phyloP scores from a whole-genome alignment of 352 stramenopile species.

The Plasmopara viticola region DNA sequence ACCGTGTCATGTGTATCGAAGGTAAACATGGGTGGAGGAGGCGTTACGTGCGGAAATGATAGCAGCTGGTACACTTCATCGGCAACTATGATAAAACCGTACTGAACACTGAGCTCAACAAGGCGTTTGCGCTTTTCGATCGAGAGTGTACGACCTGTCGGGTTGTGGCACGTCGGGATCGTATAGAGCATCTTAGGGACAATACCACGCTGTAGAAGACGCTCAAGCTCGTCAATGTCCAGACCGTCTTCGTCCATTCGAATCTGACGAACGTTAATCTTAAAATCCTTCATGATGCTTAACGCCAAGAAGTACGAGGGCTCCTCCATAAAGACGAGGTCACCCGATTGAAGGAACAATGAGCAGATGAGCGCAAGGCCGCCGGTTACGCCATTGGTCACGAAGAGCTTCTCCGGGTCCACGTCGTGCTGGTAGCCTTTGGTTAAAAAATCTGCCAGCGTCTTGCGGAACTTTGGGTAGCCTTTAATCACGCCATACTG shows the following conservation, averaged over 20 bases:
- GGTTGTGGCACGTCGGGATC: conserved; percentile 94
- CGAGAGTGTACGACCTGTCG: conserved; percentile 85
- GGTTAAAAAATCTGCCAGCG: conserved; percentile 70
- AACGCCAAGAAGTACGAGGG: conserved; percentile 92
- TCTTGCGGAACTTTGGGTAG: conserved; percentile 81
- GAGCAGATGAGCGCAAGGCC: conserved; percentile 89
- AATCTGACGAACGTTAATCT: conserved; percentile 85
- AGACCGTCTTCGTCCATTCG: conserved; percentile 87
- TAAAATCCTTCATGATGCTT: conserved; percentile 93
- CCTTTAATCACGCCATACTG: conserved; percentile 87
- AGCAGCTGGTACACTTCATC: conserved; percentile 96
- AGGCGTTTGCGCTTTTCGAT: conserved; percentile 81
- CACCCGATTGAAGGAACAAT: conserved; percentile 77
- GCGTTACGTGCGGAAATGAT: conserved; percentile 84
- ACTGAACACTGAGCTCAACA: conserved; percentile 81
- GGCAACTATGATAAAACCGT: conserved; percentile 87
- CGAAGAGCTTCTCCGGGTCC: conserved; percentile 83
- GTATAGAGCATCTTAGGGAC: conserved; percentile 92
- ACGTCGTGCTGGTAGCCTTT: conserved; percentile 71
- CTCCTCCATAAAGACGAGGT: conserved; percentile 91
- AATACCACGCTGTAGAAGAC: conserved; percentile 62
- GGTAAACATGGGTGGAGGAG: conserved; percentile 78
- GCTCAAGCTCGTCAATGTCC: conserved; percentile 83
- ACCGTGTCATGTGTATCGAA: conserved; percentile 78
- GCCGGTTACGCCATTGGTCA: conserved; percentile 91